Conservation (phyloP, 176 grass and related monocot species). For the Puya raimondii region DNA sequence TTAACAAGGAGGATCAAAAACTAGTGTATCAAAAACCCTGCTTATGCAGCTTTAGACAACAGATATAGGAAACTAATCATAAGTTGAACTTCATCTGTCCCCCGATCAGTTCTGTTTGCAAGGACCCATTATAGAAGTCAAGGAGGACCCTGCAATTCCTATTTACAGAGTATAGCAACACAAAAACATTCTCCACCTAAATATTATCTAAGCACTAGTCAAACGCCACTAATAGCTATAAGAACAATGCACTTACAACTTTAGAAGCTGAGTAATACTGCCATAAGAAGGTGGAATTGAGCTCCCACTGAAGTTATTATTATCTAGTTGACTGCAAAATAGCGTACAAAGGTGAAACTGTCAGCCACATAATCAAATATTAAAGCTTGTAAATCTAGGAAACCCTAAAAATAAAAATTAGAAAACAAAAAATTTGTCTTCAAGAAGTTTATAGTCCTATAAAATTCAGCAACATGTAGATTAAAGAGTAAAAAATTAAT, state of each 20-base stretch:
- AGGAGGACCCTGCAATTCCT: neutral
- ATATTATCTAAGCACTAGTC: neutral
- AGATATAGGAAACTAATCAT: neutral
- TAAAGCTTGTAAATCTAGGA: neutral
- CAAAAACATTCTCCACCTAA: neutral
- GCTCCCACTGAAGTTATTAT: conserved; percentile 88
- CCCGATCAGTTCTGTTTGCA: neutral
- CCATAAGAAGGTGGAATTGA: conserved; percentile 61
- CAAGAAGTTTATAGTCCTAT: too few species aligned
- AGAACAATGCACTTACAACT: conserved; percentile 63
- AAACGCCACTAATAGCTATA: neutral
- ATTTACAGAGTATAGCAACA: neutral
- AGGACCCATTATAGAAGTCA: neutral
- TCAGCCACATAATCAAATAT: neutral
- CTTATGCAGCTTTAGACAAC: neutral
- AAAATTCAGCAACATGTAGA: too few species aligned
- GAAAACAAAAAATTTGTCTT: neutral
- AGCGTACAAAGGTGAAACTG: neutral
- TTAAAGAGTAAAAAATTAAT: too few species aligned
- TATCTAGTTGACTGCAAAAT: conserved; percentile 83
- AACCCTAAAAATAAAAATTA: neutral
- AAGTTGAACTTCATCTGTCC: neutral
- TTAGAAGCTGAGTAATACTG: conserved; percentile 49
- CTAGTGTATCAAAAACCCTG: neutral
- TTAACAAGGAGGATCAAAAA: neutral